A percentile compares a stretch with the other conserved stretches of the same genome.
Evolutionary conservation across 2,329 filamentous ascomycete genomes (phyloP).

Genomic region (Calonectria pseudoreteaudii): DNA sequence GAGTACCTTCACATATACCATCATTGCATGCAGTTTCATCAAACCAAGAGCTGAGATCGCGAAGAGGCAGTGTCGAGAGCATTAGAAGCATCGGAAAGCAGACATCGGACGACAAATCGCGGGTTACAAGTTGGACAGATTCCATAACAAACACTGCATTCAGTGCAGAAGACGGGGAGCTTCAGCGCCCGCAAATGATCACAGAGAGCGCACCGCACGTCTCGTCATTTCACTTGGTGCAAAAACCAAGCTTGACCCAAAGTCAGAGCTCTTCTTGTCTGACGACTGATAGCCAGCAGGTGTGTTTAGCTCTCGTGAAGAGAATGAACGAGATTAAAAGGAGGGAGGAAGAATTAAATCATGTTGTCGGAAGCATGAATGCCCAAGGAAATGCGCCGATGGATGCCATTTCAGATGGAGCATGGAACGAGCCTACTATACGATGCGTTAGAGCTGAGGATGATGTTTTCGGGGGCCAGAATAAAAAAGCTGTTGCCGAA

Average conservation of each 20-base stretch:
- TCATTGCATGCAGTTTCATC: constrained; percentile 62
- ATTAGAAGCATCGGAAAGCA: constrained; percentile 53
- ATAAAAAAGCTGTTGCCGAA: not conserved
- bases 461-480: constrained; percentile 45
- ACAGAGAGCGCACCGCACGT: constrained; percentile 63
- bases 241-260: constrained; percentile 32
- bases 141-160: constrained; percentile 69
- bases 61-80: constrained; percentile 67
- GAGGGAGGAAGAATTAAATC: constrained; percentile 11
- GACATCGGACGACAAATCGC: constrained; percentile 65
- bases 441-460: constrained; percentile 49
- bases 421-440: constrained; percentile 46
- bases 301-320: constrained; percentile 75
- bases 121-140: constrained; percentile 79
- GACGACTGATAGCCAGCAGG: constrained; percentile 65
- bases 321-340: constrained; percentile 57
- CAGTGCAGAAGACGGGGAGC: constrained; percentile 61
- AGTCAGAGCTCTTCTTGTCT: constrained; percentile 37
- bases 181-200: constrained; percentile 73
- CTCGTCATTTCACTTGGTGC: constrained; percentile 51
- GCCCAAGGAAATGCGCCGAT: not conserved
- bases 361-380: constrained; percentile 9
- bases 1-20: constrained; percentile 61
- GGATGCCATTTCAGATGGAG: not conserved
- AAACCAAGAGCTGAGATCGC: constrained; percentile 61